Conservation (phyloP, 176 grass and related monocot species). For the Carex cristatella region DNA sequence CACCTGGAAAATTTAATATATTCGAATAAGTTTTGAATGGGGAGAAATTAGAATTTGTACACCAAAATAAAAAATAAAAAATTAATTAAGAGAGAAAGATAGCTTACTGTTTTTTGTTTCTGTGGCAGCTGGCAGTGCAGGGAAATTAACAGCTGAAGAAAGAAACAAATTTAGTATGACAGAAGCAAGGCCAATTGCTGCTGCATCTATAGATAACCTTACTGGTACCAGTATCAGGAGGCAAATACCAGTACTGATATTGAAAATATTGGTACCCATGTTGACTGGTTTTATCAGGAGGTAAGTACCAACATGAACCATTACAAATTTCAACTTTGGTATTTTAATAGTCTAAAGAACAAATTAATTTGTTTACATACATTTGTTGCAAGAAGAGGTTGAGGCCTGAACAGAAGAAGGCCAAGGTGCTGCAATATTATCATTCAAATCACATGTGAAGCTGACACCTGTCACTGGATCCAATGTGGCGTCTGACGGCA, state of each 20-base stretch:
- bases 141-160: constrained; percentile 70
- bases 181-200: neutral
- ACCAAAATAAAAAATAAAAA: neutral
- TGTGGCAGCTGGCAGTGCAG: constrained; percentile 75
- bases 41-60: neutral
- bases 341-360: neutral
- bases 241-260: neutral
- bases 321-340: neutral
- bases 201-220: constrained; percentile 9
- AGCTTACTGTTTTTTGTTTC: constrained; percentile 38
- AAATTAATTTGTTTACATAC: constrained; percentile 42
- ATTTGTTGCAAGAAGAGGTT: constrained; percentile 79
- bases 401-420: constrained; percentile 56
- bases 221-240: constrained; percentile 10
- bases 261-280: neutral
- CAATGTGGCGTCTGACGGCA: constrained; percentile 89
- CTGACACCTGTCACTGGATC: constrained; percentile 73
- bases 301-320: neutral
- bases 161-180: constrained; percentile 4
- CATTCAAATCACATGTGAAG: constrained; percentile 98
- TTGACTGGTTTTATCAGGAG: neutral
- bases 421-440: constrained; percentile 98
- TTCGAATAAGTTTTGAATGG: neutral
- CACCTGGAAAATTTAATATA: neutral
- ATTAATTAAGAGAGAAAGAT: neutral